These are phyloP conservation scores for Microdochium paspali DNA, from an alignment of 2,329 filamentous ascomycete species.

Conservation along the genomic window DNA sequence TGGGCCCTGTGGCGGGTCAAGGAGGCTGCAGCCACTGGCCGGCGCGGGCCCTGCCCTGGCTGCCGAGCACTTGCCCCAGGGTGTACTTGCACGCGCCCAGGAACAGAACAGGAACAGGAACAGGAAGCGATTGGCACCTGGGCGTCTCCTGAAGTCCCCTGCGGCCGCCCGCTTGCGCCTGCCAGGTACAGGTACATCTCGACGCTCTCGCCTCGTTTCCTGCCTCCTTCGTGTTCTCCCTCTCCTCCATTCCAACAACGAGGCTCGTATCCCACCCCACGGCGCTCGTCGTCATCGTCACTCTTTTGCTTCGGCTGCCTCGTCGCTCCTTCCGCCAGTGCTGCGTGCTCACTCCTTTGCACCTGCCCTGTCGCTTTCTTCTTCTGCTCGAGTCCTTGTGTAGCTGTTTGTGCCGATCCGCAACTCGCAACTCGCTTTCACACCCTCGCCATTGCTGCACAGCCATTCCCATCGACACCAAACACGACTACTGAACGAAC, in stretches of 20 bases:
- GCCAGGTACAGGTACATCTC: background rate
- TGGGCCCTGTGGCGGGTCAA: background rate
- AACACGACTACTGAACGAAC: too few relatives aligned
- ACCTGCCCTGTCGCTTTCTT: background rate
- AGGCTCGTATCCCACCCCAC: background rate
- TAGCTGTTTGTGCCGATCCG: too few relatives aligned
- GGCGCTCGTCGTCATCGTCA: background rate
- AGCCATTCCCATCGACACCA: too few relatives aligned
- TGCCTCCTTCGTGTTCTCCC: background rate
- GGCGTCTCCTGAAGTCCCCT: background rate
- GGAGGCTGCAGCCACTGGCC: background rate
- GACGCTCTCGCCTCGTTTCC: background rate
- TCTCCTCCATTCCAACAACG: background rate
- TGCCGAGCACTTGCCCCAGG: too few relatives aligned
- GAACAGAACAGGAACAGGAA: too few relatives aligned
- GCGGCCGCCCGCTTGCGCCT: too few relatives aligned
- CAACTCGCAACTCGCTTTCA: background rate
- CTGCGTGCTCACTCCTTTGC: background rate
- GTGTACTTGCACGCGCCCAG: too few relatives aligned
- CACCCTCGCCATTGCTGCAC: background rate
- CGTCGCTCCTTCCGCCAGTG: background rate
- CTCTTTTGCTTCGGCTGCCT: background rate
- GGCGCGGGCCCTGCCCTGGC: background rate
- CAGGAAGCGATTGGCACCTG: background rate
- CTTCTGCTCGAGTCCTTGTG: background rate